Base-by-base conservation (phyloP, 192 early-diverging fungal genomes). In the Thoreauomyces humboldtii region DNA sequence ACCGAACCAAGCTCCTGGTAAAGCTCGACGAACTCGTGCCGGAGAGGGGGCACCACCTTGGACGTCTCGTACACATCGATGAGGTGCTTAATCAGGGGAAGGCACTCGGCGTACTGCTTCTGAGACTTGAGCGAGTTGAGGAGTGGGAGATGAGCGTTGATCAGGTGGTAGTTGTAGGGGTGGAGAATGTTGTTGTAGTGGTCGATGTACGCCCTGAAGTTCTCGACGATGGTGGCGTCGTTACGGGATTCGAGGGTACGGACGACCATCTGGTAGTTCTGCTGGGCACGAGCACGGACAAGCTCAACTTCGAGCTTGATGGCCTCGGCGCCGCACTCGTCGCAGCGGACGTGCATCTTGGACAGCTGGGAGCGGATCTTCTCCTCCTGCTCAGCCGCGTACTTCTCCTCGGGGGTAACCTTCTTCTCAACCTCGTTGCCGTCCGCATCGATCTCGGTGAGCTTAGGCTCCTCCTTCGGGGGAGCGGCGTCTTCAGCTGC, bases 21-120 rank as follows among this genome's bases (percentile, higher is more conserved):
- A 59, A 83, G 81, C 50, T 87, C 86, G 33, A 80, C 81, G 45
- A 86, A 72, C 17, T 83, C 76, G 43, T 86, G 78, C 38, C 83
- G 81, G 50, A 81, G 69, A 29, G 36, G 59, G 31, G 87, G 79
- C 12, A 86, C 71, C 19, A 80, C 71, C 43, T 76, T 54, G 3
- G 79, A 63, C 7, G 73, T 73, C 52, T 73, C 56, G 64, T 85
- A 79, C 15, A 81, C 74, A 38, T 78, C 66, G 31, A 83, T 50
- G 25, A 80, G 70, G 60, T 69, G 51, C 25, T 72, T 70, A 51
- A 72, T 76, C 33, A 67, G 43, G 25, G 64, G 61, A 21, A 80
- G 65, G 19, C 77, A 79, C 1, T 69, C 68, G 33, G 72, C 65
- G 37, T 69, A 34, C 32, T 80, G 68, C 19, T 62, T 38, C 22